Evolutionary conservation across 192 early-diverging fungal genomes (phyloP).

Genomic region (Backusella liffmaniae): DNA sequence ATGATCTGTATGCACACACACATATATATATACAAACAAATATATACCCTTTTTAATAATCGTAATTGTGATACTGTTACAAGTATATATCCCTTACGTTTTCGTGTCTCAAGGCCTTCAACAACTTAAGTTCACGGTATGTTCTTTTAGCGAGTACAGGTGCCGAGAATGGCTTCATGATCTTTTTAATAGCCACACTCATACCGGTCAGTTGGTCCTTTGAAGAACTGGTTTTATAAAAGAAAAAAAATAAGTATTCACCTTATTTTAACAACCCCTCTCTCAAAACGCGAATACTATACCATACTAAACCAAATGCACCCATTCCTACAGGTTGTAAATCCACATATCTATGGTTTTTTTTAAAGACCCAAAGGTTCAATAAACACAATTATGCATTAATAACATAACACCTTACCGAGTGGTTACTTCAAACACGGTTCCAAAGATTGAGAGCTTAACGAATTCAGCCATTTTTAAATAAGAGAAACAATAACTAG

Average conservation of each 20-base stretch:
- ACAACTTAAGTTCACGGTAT: slow-evolving; percentile 91
- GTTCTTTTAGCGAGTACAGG: slow-evolving; percentile 92
- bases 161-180: slow-evolving; percentile 91
- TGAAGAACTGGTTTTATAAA: slow-evolving; percentile 67
- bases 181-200: slow-evolving; percentile 94
- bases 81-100: slow-evolving; percentile 55
- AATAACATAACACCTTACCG: slow-evolving; percentile 30
- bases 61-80: not conserved
- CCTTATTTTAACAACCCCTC: not conserved
- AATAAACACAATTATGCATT: not conserved
- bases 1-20: slow-evolving; percentile 62
- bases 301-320: slow-evolving; percentile 97
- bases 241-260: no score
- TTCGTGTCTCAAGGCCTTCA: slow-evolving; percentile 91
- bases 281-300: slow-evolving; percentile 21
- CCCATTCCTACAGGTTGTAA: slow-evolving; percentile 95
- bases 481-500: not conserved
- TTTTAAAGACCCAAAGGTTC: not conserved
- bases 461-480: slow-evolving; percentile 63
- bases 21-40: not conserved
- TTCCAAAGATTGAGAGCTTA: slow-evolving; percentile 78
- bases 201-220: slow-evolving; percentile 80
- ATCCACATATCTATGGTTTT: slow-evolving; percentile 71
- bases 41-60: not conserved
- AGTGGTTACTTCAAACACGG: slow-evolving; percentile 79